Evolutionary conservation across 2,329 filamentous ascomycete species (phyloP).

Genomic region (Penicillium occitanis): DNA sequence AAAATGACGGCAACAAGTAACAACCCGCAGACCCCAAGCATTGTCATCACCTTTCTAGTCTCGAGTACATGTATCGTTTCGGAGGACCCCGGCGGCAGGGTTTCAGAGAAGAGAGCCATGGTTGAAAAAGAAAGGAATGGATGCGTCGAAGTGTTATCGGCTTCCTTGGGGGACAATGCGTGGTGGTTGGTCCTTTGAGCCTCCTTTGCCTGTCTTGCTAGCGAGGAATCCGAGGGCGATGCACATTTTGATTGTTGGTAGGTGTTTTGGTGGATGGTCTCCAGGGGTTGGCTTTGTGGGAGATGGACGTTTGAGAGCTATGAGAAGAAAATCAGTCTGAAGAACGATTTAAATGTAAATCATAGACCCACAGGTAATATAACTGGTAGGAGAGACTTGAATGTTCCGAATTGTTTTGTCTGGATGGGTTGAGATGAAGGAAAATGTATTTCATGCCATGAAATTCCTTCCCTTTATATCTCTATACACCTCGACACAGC

Average conservation of each 20-base stretch:
- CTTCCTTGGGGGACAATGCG: not conserved
- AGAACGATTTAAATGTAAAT: not conserved
- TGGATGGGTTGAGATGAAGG: not conserved
- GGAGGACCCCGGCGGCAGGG: not conserved
- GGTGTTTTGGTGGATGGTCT: not conserved
- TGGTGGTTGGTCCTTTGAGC: not conserved
- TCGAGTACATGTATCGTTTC: not conserved
- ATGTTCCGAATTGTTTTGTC: not conserved
- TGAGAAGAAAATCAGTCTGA: not conserved
- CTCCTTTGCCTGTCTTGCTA: not conserved
- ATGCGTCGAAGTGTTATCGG: not conserved
- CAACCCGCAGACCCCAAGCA: not conserved
- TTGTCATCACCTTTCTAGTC: not conserved
- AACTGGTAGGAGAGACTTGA: not conserved
- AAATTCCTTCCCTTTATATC: not conserved
- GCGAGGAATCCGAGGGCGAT: not conserved
- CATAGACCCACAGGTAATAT: not conserved
- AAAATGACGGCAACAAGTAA: not conserved
- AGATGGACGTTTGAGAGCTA: not conserved
- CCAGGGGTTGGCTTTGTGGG: not conserved
- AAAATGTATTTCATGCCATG: not conserved
- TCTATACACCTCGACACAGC: not conserved
- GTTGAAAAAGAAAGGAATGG: not conserved
- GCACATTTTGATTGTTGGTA: constrained; percentile 5
- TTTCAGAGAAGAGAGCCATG: not conserved